Conservation (phyloP, 257 asterid species). For the Solanum verrucosum region DNA sequence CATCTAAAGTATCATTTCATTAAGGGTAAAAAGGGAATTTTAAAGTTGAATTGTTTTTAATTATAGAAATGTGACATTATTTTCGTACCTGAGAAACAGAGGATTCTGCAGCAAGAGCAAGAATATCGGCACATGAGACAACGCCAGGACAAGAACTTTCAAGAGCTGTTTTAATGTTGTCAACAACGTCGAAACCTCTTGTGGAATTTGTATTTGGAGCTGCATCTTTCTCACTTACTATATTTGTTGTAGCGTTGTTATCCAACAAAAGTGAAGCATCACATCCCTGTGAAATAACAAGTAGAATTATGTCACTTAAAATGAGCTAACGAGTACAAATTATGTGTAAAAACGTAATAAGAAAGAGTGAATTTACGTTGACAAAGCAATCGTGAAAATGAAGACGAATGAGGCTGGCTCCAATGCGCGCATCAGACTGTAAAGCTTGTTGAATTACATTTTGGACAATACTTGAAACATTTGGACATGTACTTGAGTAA, state of each 20-base stretch:
- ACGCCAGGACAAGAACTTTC: slow-evolving; percentile 50
- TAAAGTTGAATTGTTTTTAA: too few species aligned
- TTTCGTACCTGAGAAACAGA: slow-evolving; percentile 34
- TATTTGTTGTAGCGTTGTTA: slow-evolving; percentile 19
- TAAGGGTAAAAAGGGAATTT: accelerated
- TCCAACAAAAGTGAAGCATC: slow-evolving; percentile 53
- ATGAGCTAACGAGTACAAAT: neutral
- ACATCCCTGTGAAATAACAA: slow-evolving; percentile 35
- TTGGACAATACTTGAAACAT: slow-evolving; percentile 41
- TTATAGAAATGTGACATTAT: too few species aligned
- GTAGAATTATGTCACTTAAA: neutral
- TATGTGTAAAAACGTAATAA: neutral
- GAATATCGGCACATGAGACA: slow-evolving; percentile 59
- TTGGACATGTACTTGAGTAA: slow-evolving; percentile 50
- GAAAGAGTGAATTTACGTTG: slow-evolving; percentile 13
- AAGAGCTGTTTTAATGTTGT: slow-evolving; percentile 41
- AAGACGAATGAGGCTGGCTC: slow-evolving; percentile 51
- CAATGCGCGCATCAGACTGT: slow-evolving; percentile 45
- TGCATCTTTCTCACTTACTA: slow-evolving; percentile 49
- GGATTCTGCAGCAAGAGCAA: slow-evolving; percentile 52
- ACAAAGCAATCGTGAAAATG: slow-evolving; percentile 64
- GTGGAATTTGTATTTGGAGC: slow-evolving; percentile 40
- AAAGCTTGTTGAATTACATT: slow-evolving; percentile 38
- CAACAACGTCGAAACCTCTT: slow-evolving; percentile 50
- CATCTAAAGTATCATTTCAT: neutral